Percentiles rank a stretch among this genome's conserved stretches.
Evolutionary conservation across 108 stramenopile genomes (phyloP).

Genomic region (Hondaea fermentalgiana): DNA sequence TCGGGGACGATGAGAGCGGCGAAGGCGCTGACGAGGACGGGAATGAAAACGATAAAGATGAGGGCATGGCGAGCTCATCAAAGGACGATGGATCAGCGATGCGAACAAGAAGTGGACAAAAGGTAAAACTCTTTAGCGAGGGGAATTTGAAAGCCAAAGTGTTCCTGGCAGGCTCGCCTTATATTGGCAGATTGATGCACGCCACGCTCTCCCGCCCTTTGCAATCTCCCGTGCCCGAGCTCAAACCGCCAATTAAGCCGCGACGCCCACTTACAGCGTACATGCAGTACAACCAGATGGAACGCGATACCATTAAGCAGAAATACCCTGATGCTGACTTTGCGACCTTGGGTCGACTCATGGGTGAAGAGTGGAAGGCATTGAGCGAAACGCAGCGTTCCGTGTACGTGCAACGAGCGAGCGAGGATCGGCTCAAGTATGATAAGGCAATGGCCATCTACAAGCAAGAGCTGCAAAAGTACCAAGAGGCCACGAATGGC

Average conservation of each 20-base stretch:
- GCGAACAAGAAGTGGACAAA: background rate
- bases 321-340: background rate
- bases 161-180: background rate
- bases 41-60: too few relatives aligned
- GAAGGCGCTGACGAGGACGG: too few relatives aligned
- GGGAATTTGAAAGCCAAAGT: background rate
- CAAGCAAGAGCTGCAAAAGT: background rate
- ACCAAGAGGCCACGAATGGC: background rate
- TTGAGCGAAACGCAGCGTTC: background rate
- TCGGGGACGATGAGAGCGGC: background rate
- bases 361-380: background rate
- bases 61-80: background rate
- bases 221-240: background rate
- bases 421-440: background rate
- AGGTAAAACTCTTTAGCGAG: background rate
- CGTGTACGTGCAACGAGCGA: background rate
- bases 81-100: background rate
- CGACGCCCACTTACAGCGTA: background rate
- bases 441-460: background rate
- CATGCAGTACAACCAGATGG: background rate
- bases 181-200: background rate
- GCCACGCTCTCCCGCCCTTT: background rate
- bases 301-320: background rate
- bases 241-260: background rate
- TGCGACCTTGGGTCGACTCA: background rate